Percentiles rank a stretch among this genome's conserved stretches.
Evolutionary conservation across 768 basidiomycete species (phyloP).

Genomic region (Phanerochaete sordida): DNA sequence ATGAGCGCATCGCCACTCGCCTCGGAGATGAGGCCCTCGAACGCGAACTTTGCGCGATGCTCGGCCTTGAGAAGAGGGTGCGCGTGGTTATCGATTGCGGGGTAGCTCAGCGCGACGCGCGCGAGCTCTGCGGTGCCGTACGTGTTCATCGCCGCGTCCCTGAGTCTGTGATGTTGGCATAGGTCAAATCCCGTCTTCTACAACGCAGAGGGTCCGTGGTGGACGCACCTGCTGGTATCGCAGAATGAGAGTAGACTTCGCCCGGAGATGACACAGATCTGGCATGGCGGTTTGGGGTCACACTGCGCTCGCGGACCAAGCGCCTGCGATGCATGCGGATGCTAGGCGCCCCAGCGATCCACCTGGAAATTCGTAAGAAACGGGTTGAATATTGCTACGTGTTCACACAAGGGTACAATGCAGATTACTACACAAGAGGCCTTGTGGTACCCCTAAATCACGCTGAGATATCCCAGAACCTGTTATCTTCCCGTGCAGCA

Average conservation of each 20-base stretch:
- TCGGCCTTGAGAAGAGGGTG: slow-evolving; percentile 59
- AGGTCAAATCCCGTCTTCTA: neutral
- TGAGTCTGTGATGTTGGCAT: neutral
- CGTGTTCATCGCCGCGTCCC: neutral
- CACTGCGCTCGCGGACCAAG: neutral
- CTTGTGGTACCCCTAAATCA: too few relatives aligned
- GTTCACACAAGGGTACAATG: too few relatives aligned
- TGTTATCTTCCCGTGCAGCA: too few relatives aligned
- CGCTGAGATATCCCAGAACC: too few relatives aligned
- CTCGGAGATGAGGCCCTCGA: slow-evolving; percentile 68
- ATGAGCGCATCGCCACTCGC: slow-evolving; percentile 50
- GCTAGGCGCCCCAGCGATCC: neutral
- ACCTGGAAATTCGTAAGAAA: too few relatives aligned
- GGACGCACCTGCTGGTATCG: neutral
- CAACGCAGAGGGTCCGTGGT: neutral
- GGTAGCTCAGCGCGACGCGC: slow-evolving; percentile 28
- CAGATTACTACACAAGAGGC: too few relatives aligned
- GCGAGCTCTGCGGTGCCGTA: slow-evolving; percentile 8
- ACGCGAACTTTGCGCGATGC: slow-evolving; percentile 43
- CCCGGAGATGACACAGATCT: neutral
- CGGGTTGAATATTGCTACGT: too few relatives aligned
- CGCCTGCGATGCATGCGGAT: neutral
- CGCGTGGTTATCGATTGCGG: slow-evolving; percentile 77
- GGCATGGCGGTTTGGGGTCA: neutral
- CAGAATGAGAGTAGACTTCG: neutral